These are phyloP conservation scores for Fragaria vesca DNA, from an alignment of 306 rosid species.

Conservation along the genomic window DNA sequence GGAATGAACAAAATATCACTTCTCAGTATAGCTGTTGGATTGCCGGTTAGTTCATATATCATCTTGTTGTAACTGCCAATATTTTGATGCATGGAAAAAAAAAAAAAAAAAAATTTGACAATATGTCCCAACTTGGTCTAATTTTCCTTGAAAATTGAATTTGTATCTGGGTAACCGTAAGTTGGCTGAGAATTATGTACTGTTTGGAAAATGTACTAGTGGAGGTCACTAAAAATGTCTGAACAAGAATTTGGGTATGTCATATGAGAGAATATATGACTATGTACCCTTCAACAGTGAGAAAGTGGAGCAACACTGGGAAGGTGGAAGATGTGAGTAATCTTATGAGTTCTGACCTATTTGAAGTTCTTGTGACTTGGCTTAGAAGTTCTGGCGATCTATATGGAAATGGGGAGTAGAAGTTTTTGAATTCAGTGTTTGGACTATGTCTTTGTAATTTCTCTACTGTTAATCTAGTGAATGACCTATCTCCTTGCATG, in stretches of 20 bases:
- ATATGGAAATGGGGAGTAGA: background rate
- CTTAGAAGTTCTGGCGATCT: background rate
- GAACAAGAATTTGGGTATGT: background rate
- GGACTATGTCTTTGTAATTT: background rate
- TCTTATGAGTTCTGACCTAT: background rate
- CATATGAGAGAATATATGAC: background rate
- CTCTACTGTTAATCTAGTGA: background rate
- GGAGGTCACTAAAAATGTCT: background rate
- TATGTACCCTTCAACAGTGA: background rate
- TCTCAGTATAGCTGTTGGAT: slow-evolving; percentile 45
- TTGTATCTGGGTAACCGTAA: background rate
- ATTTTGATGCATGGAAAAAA: background rate
- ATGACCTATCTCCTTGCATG: background rate
- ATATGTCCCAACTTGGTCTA: background rate
- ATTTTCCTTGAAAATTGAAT: background rate
- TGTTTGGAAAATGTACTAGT: background rate
- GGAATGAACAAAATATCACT: slow-evolving; percentile 46
- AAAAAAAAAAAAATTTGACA: background rate
- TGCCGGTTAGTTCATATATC: slow-evolving; percentile 38
- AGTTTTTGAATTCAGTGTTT: background rate
- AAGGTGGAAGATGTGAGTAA: background rate
- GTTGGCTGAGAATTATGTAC: background rate
- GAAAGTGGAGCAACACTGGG: background rate
- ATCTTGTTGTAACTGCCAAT: background rate
- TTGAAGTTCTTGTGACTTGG: background rate